Percentiles rank a stretch among this genome's conserved stretches.
phyloP scores from a whole-genome alignment of 2,329 filamentous ascomycete species.

The Botrytis fragariae region DNA sequence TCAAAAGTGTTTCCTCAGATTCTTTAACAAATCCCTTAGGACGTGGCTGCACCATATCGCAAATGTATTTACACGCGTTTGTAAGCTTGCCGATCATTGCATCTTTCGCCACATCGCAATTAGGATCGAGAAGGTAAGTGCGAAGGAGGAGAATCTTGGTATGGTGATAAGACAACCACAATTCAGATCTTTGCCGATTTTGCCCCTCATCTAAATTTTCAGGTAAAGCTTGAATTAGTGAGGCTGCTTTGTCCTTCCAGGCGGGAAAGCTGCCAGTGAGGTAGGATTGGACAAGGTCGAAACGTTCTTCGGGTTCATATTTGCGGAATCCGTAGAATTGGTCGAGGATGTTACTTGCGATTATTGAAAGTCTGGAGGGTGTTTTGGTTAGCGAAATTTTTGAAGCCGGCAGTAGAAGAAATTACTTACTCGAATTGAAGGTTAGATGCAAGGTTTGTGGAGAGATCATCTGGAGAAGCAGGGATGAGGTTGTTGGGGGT shows the following conservation, averaged over 20 bases:
- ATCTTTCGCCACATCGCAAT: background rate
- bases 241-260: constrained; percentile 2
- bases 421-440: background rate
- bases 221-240: background rate
- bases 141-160: background rate
- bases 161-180: background rate
- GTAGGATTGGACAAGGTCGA: background rate
- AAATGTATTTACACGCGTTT: background rate
- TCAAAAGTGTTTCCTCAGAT: background rate
- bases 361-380: background rate
- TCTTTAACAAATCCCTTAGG: background rate
- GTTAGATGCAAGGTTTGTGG: background rate
- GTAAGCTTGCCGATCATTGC: background rate
- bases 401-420: background rate
- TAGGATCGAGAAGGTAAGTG: background rate
- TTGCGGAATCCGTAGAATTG: background rate
- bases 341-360: background rate
- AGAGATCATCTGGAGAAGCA: background rate
- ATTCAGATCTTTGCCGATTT: background rate
- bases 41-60: background rate
- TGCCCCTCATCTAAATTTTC: background rate
- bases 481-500: background rate
- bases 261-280: background rate
- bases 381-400: background rate
- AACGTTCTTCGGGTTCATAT: background rate